Evolutionary conservation across 2,329 filamentous ascomycete species (phyloP).

Genomic region (Sporothrix pallida): DNA sequence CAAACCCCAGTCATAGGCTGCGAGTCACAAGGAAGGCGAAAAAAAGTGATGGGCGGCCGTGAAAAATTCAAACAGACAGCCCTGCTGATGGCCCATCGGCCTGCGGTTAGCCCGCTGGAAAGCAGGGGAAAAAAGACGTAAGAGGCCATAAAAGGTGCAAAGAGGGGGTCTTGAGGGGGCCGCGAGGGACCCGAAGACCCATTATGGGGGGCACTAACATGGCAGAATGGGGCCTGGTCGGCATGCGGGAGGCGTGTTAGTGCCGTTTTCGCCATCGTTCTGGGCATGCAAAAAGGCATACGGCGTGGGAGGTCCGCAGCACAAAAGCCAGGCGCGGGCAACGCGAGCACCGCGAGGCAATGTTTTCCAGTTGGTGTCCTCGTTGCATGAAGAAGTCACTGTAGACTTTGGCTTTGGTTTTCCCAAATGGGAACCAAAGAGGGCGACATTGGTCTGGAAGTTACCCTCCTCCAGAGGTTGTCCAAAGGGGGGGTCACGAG

Average conservation of each 20-base stretch:
- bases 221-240: constrained; percentile 5
- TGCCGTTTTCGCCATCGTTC: constrained; percentile 31
- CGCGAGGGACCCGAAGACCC: neutral
- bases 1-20: constrained; percentile 3
- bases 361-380: too few species aligned
- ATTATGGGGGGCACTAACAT: neutral
- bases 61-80: constrained; percentile 21
- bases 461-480: neutral
- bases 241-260: constrained; percentile 26
- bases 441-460: constrained; percentile 2
- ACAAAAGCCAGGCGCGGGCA: neutral
- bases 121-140: neutral
- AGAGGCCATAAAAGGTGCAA: neutral
- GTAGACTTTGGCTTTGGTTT: neutral
- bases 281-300: neutral
- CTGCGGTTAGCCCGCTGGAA: constrained; percentile 22
- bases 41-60: neutral
- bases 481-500: constrained; percentile 8
- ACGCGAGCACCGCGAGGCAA: neutral
- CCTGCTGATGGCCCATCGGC: constrained; percentile 23
- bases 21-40: constrained; percentile 23
- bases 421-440: neutral
- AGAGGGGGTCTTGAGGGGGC: neutral
- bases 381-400: neutral
- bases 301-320: neutral